phyloP scores from a whole-genome alignment of 805 yeast genomes.

The Myxozyma neotropica region DNA sequence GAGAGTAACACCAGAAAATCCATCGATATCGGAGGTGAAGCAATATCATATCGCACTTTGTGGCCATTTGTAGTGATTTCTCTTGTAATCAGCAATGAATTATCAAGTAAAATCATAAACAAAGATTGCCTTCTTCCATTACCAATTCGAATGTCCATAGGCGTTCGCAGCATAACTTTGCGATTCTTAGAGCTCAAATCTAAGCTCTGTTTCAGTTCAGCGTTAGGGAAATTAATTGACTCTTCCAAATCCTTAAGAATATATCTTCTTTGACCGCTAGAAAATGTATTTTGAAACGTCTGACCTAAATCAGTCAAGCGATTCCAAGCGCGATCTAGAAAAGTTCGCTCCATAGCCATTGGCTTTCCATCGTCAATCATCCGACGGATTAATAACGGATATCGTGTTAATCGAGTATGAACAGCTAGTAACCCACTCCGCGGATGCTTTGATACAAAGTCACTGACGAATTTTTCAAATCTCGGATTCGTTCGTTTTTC shows the following conservation, averaged over 20 bases:
- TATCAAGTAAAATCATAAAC: constrained; percentile 66
- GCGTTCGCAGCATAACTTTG: constrained; percentile 60
- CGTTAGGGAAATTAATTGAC: constrained; percentile 57
- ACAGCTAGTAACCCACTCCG: constrained; percentile 6
- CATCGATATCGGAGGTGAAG: constrained; percentile 43
- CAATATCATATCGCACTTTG: constrained; percentile 3
- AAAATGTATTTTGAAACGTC: constrained; percentile 62
- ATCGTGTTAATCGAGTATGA: constrained; percentile 55
- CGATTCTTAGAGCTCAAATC: constrained; percentile 58
- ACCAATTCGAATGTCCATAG: constrained; percentile 47
- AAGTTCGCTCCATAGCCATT: constrained; percentile 54
- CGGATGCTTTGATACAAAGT: constrained; percentile 8
- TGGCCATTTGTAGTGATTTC: constrained; percentile 39
- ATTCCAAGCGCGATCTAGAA: constrained; percentile 56
- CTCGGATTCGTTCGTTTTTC: constrained; percentile 45
- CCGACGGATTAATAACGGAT: constrained; percentile 65
- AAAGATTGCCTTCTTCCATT: constrained; percentile 24
- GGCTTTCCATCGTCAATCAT: constrained; percentile 54
- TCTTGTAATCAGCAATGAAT: constrained; percentile 53
- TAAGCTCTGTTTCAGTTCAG: constrained; percentile 51
- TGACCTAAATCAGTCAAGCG: constrained; percentile 58
- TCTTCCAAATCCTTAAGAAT: constrained; percentile 57
- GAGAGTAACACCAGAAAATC: constrained; percentile 61
- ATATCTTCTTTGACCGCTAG: constrained; percentile 57
- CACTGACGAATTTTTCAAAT: constrained; percentile 59